Evolutionary conservation across 2,329 filamentous ascomycete genomes (phyloP).

Genomic region (Sporothrix pallida): DNA sequence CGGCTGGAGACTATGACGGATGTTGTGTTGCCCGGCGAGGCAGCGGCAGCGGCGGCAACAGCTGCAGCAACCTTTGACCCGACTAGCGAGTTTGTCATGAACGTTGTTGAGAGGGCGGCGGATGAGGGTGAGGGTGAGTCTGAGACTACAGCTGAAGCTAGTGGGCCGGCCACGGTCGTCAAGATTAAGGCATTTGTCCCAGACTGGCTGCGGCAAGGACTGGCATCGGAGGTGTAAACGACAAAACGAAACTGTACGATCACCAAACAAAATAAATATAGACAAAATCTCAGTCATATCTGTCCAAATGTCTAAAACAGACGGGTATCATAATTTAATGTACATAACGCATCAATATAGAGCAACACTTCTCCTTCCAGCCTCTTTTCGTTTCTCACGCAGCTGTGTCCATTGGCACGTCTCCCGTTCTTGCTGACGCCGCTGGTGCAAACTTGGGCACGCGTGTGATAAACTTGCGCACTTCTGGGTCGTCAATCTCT

Average conservation of each 20-base stretch:
- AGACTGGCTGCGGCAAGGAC: conserved; percentile 65
- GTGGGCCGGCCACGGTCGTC: conserved; percentile 48
- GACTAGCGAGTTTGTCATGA: conserved; percentile 66
- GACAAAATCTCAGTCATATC: conserved; percentile 22
- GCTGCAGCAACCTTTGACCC: conserved; percentile 64
- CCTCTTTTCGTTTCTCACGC: background rate
- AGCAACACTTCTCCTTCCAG: background rate
- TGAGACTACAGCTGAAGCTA: conserved; percentile 50
- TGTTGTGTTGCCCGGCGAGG: conserved; percentile 68
- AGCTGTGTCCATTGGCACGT: conserved; percentile 33
- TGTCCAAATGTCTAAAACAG: background rate
- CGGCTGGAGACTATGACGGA: conserved; percentile 91
- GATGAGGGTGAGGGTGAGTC: conserved; percentile 44
- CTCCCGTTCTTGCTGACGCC: background rate
- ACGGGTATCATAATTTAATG: conserved; percentile 32
- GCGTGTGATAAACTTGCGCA: conserved; percentile 35
- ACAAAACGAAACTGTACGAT: background rate
- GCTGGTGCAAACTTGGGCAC: conserved; percentile 33
- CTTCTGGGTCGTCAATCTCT: conserved; percentile 36
- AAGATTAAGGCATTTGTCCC: conserved; percentile 84
- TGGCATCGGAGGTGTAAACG: conserved; percentile 42
- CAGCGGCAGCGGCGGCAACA: conserved; percentile 67
- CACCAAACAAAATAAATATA: background rate
- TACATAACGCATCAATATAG: conserved; percentile 17
- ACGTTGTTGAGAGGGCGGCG: conserved; percentile 25